These are phyloP conservation scores for Durusdinium trenchii DNA, from an alignment of 73 alveolate species.

Conservation along the genomic window DNA sequence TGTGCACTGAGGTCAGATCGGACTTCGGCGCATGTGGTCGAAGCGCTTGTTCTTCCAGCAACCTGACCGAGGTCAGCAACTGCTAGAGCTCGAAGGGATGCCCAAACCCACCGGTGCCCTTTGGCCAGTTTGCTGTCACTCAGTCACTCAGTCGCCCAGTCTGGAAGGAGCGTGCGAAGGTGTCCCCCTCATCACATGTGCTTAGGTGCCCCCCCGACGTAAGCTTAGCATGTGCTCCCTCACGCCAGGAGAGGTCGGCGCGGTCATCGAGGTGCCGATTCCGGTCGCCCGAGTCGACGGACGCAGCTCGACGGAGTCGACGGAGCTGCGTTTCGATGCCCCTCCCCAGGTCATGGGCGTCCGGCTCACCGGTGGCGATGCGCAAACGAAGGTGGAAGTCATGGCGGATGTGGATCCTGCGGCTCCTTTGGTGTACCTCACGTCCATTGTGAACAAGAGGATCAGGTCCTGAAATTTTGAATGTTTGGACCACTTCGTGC, in stretches of 20 bases:
- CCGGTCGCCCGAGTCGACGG: too few relatives aligned
- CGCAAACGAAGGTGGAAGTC: slow-evolving; percentile 28
- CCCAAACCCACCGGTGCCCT: slow-evolving; percentile 17
- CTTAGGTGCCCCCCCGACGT: too few relatives aligned
- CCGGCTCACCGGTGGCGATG: slow-evolving; percentile 1
- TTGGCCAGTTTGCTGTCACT: background rate
- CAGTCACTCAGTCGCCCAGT: too few relatives aligned
- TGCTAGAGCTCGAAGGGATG: slow-evolving; percentile 36
- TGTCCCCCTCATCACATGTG: too few relatives aligned
- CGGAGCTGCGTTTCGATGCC: background rate
- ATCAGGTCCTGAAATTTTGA: background rate
- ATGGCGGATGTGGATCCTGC: slow-evolving; percentile 70
- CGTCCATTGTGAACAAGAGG: slow-evolving; percentile 32
- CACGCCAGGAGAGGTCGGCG: too few relatives aligned
- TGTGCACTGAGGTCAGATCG: background rate
- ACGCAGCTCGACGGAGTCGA: too few relatives aligned
- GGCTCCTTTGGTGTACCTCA: slow-evolving; percentile 26
- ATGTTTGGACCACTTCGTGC: background rate
- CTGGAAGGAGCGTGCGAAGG: too few relatives aligned
- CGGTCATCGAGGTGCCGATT: too few relatives aligned
- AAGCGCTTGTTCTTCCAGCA: too few relatives aligned
- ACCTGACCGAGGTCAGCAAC: background rate
- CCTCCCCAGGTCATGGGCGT: slow-evolving; percentile 7
- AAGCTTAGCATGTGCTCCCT: too few relatives aligned
- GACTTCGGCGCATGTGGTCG: too few relatives aligned